Evolutionary conservation across 495 filamentous ascomycete species (phyloP), one percentile per base, ranked within the genome.

Genomic region (Lasiosphaeris hirsuta): DNA sequence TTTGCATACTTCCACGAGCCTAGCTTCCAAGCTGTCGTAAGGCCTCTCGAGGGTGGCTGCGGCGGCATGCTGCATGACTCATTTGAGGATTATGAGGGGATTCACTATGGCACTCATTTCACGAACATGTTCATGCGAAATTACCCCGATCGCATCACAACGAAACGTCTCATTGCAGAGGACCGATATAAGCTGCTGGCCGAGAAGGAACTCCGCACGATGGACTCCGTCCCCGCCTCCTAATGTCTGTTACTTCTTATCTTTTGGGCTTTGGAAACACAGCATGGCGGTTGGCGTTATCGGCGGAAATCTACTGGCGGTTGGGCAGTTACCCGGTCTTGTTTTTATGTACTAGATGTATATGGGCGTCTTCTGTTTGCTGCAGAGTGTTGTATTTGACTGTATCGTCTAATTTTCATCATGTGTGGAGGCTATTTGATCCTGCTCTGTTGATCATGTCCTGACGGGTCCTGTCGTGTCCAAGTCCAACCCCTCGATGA

Each of bases 1-100:
- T 69, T 72, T 43, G 75, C 75, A 4, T 76, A 78, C 61, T 78
- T 78, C 61, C 75, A 78, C 59, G 75, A 78, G 58, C 75, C 75
- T 2, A 75, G 65, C 65, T 78, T 78, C 57, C 66, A 69, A 9
- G 67, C 75, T 10, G 69, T 76, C n/a, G 35, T 76, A 7, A 67
- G 65, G 53, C 73, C 75, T 0, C 58, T 78, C 17, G 54, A 65
- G 3, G 52, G 38, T 3, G 68, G 62, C 15, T 68, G 65, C 54
- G 57, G 62, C 23, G 63, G 52, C 33, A 36, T 50, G 38, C 33
- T 48, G 17, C 10, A 35, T 7, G 45, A 58, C 13, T 4, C 3
- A 4, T 37, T 17, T 7, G 30, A 58, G 33, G 46, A 57, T 3
- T 37, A 18, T 18, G 58, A 72, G 39, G 67, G 68, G 19, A 72